phyloP scores from a whole-genome alignment of 2,329 filamentous ascomycete genomes.

The Trichophyton rubrum region DNA sequence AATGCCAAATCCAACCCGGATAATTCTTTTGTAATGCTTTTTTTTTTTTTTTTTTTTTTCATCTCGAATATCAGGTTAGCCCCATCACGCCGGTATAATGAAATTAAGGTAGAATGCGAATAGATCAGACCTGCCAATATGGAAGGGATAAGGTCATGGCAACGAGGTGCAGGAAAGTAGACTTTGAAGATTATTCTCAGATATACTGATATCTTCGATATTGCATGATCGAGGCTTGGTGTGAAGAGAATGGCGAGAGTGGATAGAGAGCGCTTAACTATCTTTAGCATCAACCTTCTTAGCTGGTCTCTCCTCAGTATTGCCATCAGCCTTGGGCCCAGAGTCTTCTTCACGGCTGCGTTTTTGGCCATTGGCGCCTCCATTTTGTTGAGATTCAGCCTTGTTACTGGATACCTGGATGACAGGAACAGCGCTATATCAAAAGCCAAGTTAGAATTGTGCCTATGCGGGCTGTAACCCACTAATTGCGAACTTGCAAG shows the following conservation, averaged over 20 bases:
- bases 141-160: neutral
- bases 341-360: slow-evolving; percentile 32
- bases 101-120: neutral
- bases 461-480: neutral
- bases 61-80: neutral
- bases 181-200: neutral
- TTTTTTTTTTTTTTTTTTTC: neutral
- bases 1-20: neutral
- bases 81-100: slow-evolving; percentile 1
- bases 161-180: neutral
- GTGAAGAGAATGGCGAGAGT: neutral
- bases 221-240: neutral
- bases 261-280: slow-evolving; percentile 15
- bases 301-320: slow-evolving; percentile 27
- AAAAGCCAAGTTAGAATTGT: neutral
- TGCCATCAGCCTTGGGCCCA: slow-evolving; percentile 14
- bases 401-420: slow-evolving; percentile 21
- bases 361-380: slow-evolving; percentile 29
- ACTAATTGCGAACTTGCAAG: neutral
- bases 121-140: neutral
- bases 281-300: slow-evolving; percentile 40
- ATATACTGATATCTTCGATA: neutral
- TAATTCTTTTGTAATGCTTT: neutral
- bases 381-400: slow-evolving; percentile 5
- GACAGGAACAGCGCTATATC: slow-evolving; percentile 32